These are phyloP conservation scores for Sporothrix sp. DNA, from an alignment of 2,329 filamentous ascomycete genomes.

Conservation along the genomic window DNA sequence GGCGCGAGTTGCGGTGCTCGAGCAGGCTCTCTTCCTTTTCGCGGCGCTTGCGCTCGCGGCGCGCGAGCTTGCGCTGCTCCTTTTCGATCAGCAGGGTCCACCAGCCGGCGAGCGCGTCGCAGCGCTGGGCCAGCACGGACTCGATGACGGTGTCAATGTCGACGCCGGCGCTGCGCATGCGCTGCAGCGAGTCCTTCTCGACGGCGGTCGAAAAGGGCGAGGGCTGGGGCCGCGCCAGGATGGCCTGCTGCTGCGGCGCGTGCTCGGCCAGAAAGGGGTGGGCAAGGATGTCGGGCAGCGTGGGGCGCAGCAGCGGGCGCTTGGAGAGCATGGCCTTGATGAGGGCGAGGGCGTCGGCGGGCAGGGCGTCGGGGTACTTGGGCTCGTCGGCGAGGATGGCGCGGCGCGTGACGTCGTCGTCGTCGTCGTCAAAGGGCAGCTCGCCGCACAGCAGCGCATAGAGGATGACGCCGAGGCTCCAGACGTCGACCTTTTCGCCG, in stretches of 20 bases:
- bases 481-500: constrained; percentile 95
- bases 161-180: constrained; percentile 89
- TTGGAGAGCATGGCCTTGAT: constrained; percentile 80
- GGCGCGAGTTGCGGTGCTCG: constrained; percentile 63
- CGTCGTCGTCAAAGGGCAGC: constrained; percentile 92
- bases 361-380: constrained; percentile 70
- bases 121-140: constrained; percentile 80
- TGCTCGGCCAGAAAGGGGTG: constrained; percentile 83
- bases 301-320: constrained; percentile 71
- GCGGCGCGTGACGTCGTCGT: constrained; percentile 75
- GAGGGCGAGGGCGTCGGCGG: constrained; percentile 66
- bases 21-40: constrained; percentile 52
- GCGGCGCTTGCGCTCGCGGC: constrained; percentile 71
- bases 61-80: constrained; percentile 74
- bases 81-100: constrained; percentile 93
- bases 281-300: constrained; percentile 72
- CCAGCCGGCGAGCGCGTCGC: constrained; percentile 87
- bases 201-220: constrained; percentile 75
- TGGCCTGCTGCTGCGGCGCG: constrained; percentile 79
- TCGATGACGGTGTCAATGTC: constrained; percentile 93
- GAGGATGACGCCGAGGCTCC: constrained; percentile 78
- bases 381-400: constrained; percentile 82
- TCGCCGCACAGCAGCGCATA: constrained; percentile 76
- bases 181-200: constrained; percentile 82
- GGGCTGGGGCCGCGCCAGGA: constrained; percentile 70